Evolutionary conservation across 176 grass and related monocot genomes (phyloP), one percentile per base, ranked within the genome.

Genomic region (Hyparrhenia diplandra): DNA sequence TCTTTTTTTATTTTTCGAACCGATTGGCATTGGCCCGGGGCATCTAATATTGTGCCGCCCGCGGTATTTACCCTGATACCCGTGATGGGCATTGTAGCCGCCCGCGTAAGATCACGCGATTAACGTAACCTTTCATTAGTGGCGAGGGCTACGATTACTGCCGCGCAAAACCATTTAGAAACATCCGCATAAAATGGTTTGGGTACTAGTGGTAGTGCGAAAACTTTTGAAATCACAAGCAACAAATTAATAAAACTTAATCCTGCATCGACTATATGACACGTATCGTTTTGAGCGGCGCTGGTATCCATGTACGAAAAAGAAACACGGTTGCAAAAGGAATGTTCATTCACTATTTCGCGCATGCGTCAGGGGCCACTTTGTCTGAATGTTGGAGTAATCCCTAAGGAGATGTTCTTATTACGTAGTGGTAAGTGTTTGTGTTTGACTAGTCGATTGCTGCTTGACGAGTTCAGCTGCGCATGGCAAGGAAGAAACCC

Each of bases 371-470:
- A 32, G 7, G 16, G 40, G 67, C 3, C 21, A 79, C n/a, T 73
- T 64, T 85, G 25, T 37, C 43, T 28, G 80, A 76, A 85, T 80
- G 67, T n/a, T n/a, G n/a, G n/a, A n/a, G n/a, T 42, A 85, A 18
- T 24, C 57, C 67, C n/a, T 34, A 36, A 31, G 20, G 25, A 70
- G 64, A 77, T 69, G 40, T 71, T 37, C 6, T 54, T 54, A 10
- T 7, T 47, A 13, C 34, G 24, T 32, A 10, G 9, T 6, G 11
- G 25, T 2, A 63, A 34, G 41, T 52, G 18, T 13, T 32, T 16
- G 27, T 24, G 61, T 70, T 77, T 84, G 83, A 85, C 65, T 20
- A 27, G 54, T 16, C 10, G 8, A 24, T 58, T 20, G 13, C 29
- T 13, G n/a, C 20, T 23, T 24, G 32, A 79, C 82, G n/a, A 57